phyloP scores from a whole-genome alignment of 2,329 filamentous ascomycete species.

The Fonsecaea pedrosoi region DNA sequence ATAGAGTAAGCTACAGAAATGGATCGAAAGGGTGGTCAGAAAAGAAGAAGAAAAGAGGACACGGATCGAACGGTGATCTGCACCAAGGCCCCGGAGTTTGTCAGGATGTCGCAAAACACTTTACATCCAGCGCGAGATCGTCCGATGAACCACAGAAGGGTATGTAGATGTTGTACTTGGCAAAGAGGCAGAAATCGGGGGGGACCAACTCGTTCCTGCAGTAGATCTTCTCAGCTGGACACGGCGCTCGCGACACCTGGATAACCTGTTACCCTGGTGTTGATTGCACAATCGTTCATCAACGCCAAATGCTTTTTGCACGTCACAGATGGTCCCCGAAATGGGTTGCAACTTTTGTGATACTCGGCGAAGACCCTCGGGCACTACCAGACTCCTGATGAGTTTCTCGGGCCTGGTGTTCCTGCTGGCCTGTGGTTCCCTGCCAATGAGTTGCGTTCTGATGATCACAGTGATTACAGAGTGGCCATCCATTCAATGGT shows the following conservation, averaged over 20 bases:
- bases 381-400: neutral
- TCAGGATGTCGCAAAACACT: neutral
- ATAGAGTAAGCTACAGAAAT: conserved; percentile 2
- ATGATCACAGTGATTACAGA: conserved; percentile 11
- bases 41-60: neutral
- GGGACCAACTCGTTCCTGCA: conserved; percentile 11
- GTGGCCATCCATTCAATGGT: conserved; percentile 12
- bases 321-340: conserved; percentile 7
- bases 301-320: neutral
- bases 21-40: conserved; percentile 18
- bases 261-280: neutral
- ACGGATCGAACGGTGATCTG: conserved; percentile 13
- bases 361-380: conserved; percentile 1
- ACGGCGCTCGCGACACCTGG: neutral
- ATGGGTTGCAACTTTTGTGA: neutral
- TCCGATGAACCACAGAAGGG: neutral
- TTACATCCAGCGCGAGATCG: neutral
- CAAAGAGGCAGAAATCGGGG: neutral
- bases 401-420: neutral
- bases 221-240: conserved; percentile 8
- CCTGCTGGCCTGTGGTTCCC: conserved; percentile 5
- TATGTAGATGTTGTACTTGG: neutral
- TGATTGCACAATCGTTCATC: conserved; percentile 15
- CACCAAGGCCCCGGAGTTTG: neutral
- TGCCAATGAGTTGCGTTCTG: neutral